phyloP scores from a whole-genome alignment of 257 asterid species.

The Plantago major region DNA sequence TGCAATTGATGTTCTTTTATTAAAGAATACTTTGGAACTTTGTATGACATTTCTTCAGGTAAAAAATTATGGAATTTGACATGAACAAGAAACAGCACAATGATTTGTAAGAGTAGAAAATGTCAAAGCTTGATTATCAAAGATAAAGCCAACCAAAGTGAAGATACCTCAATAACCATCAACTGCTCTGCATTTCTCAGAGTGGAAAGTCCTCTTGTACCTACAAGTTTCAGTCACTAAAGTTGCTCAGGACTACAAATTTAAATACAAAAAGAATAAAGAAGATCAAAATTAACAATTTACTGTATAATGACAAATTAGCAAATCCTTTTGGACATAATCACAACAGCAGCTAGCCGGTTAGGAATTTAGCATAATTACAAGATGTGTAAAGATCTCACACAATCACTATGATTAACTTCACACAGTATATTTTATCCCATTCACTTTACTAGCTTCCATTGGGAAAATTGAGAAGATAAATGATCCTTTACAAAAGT shows the following conservation, averaged over 20 bases:
- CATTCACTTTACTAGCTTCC: background rate
- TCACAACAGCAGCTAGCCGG: too few relatives aligned
- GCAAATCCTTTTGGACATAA: too few relatives aligned
- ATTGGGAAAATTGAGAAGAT: background rate
- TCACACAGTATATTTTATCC: background rate
- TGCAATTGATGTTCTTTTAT: too few relatives aligned
- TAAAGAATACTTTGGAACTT: too few relatives aligned
- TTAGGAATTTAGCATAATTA: too few relatives aligned
- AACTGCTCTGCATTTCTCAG: background rate
- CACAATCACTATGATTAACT: too few relatives aligned
- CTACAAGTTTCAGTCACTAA: background rate
- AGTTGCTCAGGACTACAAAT: background rate
- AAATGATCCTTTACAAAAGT: background rate
- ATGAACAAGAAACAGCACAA: too few relatives aligned
- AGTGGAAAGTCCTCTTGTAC: background rate
- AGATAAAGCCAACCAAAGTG: background rate
- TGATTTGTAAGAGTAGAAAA: too few relatives aligned
- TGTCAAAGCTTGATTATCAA: background rate
- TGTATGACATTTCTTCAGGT: too few relatives aligned
- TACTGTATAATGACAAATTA: background rate
- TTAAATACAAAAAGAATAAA: background rate
- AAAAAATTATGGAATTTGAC: too few relatives aligned
- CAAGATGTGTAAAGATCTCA: too few relatives aligned
- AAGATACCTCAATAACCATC: background rate
- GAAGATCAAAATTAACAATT: background rate